Evolutionary conservation across 768 basidiomycete species (phyloP), one percentile per base, ranked within the genome.

Genomic region (Boletus edulis): DNA sequence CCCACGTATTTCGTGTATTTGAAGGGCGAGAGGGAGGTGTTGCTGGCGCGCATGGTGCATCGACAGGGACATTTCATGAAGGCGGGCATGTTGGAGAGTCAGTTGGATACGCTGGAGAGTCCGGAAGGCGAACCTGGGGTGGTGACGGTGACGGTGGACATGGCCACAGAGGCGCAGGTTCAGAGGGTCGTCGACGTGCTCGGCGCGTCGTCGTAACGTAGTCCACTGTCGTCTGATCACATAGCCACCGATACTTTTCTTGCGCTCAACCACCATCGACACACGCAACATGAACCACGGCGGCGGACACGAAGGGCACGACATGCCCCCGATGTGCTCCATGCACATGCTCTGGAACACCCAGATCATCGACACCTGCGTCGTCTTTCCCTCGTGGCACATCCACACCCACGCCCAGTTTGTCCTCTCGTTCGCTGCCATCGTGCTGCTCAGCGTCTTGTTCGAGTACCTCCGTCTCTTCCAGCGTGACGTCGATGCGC

Each of bases 291-390:
- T 68, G 68, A 73, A 78, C 61, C 82, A 85, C 65, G 70, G 73
- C 22, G 22, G 22, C 22, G 22, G 22, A 3, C 22, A 22, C 20
- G 67, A 54, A 17, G 56, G 78, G 65, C 54, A 81, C 78, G 78
- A 76, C 73, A 75, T 74, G 73, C 72, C 68, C 18, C 70, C 76
- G 0, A 77, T 61, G 60, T 93, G 91, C 68, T 72, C 81, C 9
- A 87, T 89, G 84, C 74, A 89, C 70, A 93, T 93, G 91, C 82
- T 93, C 62, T 92, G 89, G 87, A 91, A 91, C 72, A 87, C 87
- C 38, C 82, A 91, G 52, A 81, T 90, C 62, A 71, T 84, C 67
- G 78, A 90, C 73, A 90, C 89, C 43, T 93, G 90, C 74, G 77
- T 92, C 72, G 85, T 94, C 73, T 91, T 92, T 74, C 73, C 66